Percentiles rank a stretch among this genome's conserved stretches.
Evolutionary conservation across 306 rosid genomes (phyloP).

Genomic region (Glycine tomentella): DNA sequence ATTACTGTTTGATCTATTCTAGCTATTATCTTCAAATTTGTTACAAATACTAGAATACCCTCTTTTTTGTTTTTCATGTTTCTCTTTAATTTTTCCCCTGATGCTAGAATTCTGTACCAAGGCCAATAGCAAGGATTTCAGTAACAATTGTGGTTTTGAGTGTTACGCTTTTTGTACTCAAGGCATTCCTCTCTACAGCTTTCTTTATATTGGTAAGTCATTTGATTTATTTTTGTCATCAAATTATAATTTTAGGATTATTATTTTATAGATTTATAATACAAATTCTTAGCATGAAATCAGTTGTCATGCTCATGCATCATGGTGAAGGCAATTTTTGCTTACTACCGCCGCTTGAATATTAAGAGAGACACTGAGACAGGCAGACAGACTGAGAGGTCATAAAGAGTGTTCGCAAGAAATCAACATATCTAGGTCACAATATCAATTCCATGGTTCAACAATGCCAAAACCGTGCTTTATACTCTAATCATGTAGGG

Average conservation of each 20-base stretch:
- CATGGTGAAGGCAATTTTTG: neutral
- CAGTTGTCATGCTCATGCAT: conserved; percentile 18
- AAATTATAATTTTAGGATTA: conserved; percentile 32
- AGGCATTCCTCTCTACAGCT: conserved; percentile 55
- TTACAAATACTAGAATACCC: conserved; percentile 7
- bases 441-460: conserved; percentile 6
- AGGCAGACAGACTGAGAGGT: neutral
- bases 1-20: conserved; percentile 27
- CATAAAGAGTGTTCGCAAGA: neutral
- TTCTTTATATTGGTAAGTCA: conserved; percentile 52
- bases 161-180: conserved; percentile 67
- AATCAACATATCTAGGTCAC: neutral
- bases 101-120: conserved; percentile 53
- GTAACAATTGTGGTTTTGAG: conserved; percentile 68
- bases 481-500: neutral
- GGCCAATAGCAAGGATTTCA: conserved; percentile 58
- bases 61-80: conserved; percentile 13
- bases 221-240: conserved; percentile 15
- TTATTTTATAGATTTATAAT: neutral
- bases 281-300: conserved; percentile 26
- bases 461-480: neutral
- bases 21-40: conserved; percentile 2
- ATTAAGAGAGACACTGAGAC: neutral
- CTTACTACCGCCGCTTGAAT: neutral
- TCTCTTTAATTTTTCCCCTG: conserved; percentile 14